Conservation (phyloP, 1,284 basidiomycete species). For the Dichomitus squalens region DNA sequence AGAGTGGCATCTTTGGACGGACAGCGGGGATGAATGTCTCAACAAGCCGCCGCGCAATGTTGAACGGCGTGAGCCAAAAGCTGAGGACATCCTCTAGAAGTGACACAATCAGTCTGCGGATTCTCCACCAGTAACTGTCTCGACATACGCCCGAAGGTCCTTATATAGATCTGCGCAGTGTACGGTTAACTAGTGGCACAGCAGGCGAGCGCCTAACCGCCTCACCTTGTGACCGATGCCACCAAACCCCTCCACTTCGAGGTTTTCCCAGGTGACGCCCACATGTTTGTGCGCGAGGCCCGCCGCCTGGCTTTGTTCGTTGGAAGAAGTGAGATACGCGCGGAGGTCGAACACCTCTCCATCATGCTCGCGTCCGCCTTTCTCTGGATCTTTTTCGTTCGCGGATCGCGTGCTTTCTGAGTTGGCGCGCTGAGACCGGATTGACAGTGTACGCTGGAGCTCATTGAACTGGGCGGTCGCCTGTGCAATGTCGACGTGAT, state of each 20-base stretch:
- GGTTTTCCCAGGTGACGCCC: slow-evolving; percentile 78
- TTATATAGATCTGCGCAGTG: slow-evolving; percentile 59
- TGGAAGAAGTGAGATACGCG: slow-evolving; percentile 73
- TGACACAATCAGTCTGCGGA: slow-evolving; percentile 2
- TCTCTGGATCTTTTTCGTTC: slow-evolving; percentile 44
- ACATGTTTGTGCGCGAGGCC: slow-evolving; percentile 86
- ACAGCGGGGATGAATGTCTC: slow-evolving; percentile 56
- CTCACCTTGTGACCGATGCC: slow-evolving; percentile 60
- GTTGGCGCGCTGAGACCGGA: slow-evolving; percentile 19
- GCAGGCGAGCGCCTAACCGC: background rate
- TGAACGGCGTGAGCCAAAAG: slow-evolving; percentile 55
- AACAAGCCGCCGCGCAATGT: slow-evolving; percentile 49
- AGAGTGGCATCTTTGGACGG: slow-evolving; percentile 49
- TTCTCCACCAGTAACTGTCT: background rate
- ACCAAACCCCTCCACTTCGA: slow-evolving; percentile 74
- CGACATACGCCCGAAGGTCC: slow-evolving; percentile 59
- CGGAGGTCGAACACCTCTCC: slow-evolving; percentile 66
- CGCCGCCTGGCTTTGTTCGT: slow-evolving; percentile 65
- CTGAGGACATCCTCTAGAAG: slow-evolving; percentile 58
- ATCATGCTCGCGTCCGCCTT: slow-evolving; percentile 47
- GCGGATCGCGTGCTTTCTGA: slow-evolving; percentile 22
- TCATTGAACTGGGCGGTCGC: slow-evolving; percentile 59
- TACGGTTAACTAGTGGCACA: background rate
- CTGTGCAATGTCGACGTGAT: slow-evolving; percentile 44
- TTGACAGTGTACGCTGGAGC: slow-evolving; percentile 44